Evolutionary conservation across 352 stramenopile species (phyloP).

Genomic region (Globisporangium polare): DNA sequence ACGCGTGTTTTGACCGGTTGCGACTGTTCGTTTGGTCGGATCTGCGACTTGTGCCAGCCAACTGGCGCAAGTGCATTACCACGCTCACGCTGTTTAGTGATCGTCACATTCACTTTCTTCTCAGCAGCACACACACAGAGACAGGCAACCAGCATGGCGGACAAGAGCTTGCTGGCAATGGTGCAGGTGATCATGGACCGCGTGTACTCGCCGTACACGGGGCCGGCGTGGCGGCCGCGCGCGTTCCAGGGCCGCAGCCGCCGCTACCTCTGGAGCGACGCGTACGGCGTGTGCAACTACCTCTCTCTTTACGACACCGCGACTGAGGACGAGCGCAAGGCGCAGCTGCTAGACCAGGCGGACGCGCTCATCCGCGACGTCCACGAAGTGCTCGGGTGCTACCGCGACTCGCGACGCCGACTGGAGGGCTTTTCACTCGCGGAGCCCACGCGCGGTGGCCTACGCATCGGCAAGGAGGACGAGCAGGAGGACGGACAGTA

Average conservation of each 20-base stretch:
- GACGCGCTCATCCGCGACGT: conserved; percentile 24
- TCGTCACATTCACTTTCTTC: neutral
- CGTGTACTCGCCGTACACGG: conserved; percentile 26
- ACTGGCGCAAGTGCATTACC: conserved; percentile 1
- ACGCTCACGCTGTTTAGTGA: neutral
- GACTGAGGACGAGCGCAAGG: neutral
- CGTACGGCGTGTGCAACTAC: conserved; percentile 31
- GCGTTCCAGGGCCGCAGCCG: conserved; percentile 16
- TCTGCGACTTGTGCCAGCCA: neutral
- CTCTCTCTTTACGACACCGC: conserved; percentile 21
- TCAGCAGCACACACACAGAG: neutral
- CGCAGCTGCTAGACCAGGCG: conserved; percentile 22
- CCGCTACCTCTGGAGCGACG: conserved; percentile 35
- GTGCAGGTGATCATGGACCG: conserved; percentile 20
- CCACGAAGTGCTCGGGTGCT: conserved; percentile 22
- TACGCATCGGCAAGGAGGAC: conserved; percentile 32
- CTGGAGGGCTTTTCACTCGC: conserved; percentile 8
- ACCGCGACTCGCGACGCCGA: conserved; percentile 15
- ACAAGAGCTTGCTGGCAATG: conserved; percentile 5
- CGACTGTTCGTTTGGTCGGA: too few species aligned
- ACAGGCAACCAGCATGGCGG: neutral
- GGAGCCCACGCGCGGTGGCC: conserved; percentile 19
- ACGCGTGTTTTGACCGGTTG: too few species aligned
- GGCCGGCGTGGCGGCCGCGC: conserved; percentile 18
- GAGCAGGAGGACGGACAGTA: conserved; percentile 32